Conservation (phyloP, 73 alveolate species). For the Paramecium biaurelia region DNA sequence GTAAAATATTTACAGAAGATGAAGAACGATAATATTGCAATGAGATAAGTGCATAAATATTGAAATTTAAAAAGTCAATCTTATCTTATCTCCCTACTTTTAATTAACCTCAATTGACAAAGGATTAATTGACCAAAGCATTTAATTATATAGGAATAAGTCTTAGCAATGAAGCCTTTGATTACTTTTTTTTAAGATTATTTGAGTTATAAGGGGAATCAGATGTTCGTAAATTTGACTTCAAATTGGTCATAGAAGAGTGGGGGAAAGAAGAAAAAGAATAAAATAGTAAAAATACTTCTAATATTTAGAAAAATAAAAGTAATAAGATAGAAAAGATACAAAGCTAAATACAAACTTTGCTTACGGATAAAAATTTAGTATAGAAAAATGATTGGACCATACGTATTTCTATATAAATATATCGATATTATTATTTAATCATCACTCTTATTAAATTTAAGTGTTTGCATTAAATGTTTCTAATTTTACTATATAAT, state of each 20-base stretch:
- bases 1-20: slow-evolving; percentile 13
- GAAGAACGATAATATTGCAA: background rate
- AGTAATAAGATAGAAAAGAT: background rate
- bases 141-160: slow-evolving; percentile 32
- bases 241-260: slow-evolving; percentile 5
- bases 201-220: background rate
- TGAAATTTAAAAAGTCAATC: slow-evolving; percentile 28
- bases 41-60: background rate
- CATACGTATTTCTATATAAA: background rate
- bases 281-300: background rate
- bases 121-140: slow-evolving; percentile 35
- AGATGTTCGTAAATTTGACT: slow-evolving; percentile 27
- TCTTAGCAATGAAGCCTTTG: background rate
- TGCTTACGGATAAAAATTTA: background rate
- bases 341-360: background rate
- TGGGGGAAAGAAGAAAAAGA: slow-evolving; percentile 49
- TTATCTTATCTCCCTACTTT: slow-evolving; percentile 44
- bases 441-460: slow-evolving; percentile 19
- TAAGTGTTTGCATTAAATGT: slow-evolving; percentile 14
- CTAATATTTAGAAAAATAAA: background rate
- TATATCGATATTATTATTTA: background rate
- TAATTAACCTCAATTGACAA: background rate
- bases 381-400: background rate
- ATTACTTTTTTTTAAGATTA: slow-evolving; percentile 21
- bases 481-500: background rate